phyloP scores from a whole-genome alignment of 257 asterid genomes.

The Nicotiana attenuata region DNA sequence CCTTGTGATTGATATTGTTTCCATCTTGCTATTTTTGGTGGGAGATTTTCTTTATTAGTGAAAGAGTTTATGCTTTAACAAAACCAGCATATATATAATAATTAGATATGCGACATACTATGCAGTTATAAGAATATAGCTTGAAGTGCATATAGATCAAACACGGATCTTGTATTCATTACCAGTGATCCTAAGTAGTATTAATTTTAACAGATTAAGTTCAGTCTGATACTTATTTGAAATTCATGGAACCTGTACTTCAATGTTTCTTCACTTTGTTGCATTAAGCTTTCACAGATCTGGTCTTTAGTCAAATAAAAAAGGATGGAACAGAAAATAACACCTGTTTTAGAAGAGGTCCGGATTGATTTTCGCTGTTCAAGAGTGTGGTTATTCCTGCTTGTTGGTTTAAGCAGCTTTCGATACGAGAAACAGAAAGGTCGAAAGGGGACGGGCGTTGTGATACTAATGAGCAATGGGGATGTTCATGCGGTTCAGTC shows the following conservation, averaged over 20 bases:
- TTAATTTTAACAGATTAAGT: neutral
- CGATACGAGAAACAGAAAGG: neutral
- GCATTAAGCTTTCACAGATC: neutral
- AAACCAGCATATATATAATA: neutral
- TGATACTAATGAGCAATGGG: neutral
- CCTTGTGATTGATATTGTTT: neutral
- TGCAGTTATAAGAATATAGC: neutral
- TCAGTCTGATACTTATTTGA: neutral
- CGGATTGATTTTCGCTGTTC: neutral
- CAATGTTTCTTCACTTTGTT: constrained; percentile 1
- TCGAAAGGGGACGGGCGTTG: neutral
- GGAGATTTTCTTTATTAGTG: neutral
- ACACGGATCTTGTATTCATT: neutral
- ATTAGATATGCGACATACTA: neutral
- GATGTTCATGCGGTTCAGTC: neutral
- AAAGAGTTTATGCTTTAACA: neutral
- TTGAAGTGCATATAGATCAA: neutral
- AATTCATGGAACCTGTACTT: neutral
- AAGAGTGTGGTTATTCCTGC: neutral
- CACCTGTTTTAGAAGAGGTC: neutral
- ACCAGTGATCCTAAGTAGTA: neutral
- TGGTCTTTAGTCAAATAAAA: neutral
- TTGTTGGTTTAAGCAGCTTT: neutral
- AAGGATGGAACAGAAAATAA: neutral
- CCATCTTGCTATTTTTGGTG: neutral